Evolutionary conservation across 768 basidiomycete species (phyloP), one percentile per base, ranked within the genome.

Genomic region (Strobilomyces dryophilus): DNA sequence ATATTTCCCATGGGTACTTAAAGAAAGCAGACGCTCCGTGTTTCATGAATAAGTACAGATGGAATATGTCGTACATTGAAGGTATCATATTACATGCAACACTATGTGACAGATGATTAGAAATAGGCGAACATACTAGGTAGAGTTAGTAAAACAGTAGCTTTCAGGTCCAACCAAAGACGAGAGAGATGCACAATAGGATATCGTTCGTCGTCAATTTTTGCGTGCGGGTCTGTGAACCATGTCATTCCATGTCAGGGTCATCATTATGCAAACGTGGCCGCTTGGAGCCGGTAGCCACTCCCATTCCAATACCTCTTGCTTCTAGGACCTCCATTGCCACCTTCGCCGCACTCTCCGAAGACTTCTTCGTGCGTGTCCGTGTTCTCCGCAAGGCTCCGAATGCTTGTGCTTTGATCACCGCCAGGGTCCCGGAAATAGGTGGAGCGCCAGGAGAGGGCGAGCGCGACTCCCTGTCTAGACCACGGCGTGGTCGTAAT

Each of bases 331-430:
- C 86, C 69, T 90, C 85, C 71, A 88, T 79, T 4, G 89, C 88
- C 55, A 87, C 85, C 67, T 77, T 80, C 56, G 83, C 85, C 31
- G 86, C 82, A 37, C 73, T 83, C 57, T 89, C 89, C 40, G 86
- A 79, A 35, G 82, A 73, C 68, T 81, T 85, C 75, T 87, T 92
- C 47, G 81, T 78, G 55, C 86, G 79, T 40, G 85, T 77, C 53
- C 90, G 82, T 50, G 89, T 87, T 68, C 90, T 79, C 47, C 90
- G 85, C 58, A 91, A 74, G 18, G 88, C 88, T 31, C 90, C 91
- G 66, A 92, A 93, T 36, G 91, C 85, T 66, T 92, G 89, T 40
- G 90, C 90, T 73, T 92, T 93, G 73, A 93, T 91, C 52, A 92
- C 89, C 49, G 91, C 90, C 44, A 93, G 80, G 29, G 91, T 92